These are phyloP conservation scores for Forsythia suspensa DNA, from an alignment of 257 asterid genomes.

Conservation along the genomic window DNA sequence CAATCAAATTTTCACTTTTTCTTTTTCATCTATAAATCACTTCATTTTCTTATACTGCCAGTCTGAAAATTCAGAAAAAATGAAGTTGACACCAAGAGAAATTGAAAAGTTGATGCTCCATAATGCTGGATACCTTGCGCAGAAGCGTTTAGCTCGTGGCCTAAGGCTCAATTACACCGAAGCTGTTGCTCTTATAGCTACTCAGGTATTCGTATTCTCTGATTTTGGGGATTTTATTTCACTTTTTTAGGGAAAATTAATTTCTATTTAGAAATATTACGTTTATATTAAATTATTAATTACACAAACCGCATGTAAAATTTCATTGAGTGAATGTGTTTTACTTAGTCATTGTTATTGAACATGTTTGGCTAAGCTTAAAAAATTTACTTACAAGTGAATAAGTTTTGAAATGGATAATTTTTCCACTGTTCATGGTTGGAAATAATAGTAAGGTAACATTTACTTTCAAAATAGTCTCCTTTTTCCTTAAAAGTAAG, in stretches of 20 bases:
- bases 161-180: slow-evolving; percentile 79
- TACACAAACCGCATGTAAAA: not conserved
- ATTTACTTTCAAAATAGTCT: too few species aligned
- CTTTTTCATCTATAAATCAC: not conserved
- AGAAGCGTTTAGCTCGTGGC: slow-evolving; percentile 95
- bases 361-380: too few species aligned
- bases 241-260: not conserved
- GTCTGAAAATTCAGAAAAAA: slow-evolving; percentile 19
- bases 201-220: slow-evolving; percentile 43
- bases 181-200: slow-evolving; percentile 81
- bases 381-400: too few species aligned
- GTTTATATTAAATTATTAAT: not conserved
- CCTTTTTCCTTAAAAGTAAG: too few species aligned
- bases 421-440: not conserved
- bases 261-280: not conserved
- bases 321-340: not conserved
- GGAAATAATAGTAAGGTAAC: not conserved
- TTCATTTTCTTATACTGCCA: not conserved
- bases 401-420: not conserved
- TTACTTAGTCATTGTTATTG: not conserved
- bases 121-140: slow-evolving; percentile 83
- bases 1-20: not conserved
- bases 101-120: slow-evolving; percentile 91
- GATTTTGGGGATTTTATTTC: not conserved
- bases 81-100: slow-evolving; percentile 91